Evolutionary conservation across 495 filamentous ascomycete species (phyloP), one percentile per base, ranked within the genome.

Genomic region (Aspergillus funiculosus): DNA sequence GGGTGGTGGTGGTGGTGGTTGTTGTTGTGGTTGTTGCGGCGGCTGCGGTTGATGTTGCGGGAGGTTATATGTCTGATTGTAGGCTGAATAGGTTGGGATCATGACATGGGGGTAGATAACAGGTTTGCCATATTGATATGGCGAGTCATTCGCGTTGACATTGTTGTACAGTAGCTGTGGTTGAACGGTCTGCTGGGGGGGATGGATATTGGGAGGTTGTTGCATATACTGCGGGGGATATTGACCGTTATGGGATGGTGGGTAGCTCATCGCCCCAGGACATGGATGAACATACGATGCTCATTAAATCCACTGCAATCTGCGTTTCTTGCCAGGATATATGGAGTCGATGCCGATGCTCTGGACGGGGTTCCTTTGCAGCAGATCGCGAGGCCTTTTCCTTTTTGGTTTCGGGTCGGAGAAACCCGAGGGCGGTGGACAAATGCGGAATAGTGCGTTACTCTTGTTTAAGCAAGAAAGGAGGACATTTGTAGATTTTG

Each of bases 261-360:
- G 67, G 52, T 62, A 73, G 66, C 64, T 73, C 70, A 73, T 73
- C 58, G 64, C 69, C 68, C 60, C 63, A 54, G 58, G 47, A 59
- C 60, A 39, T 53, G 50, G 47, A 53, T 56, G 42, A n/a, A n/a
- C n/a, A n/a, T n/a, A n/a, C n/a, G n/a, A 52, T 49, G 44, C 39
- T 51, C 47, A 51, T 55, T 31, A 36, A 48, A 54, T 36, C 49
- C 34, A 51, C 51, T 42, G 45, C 30, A 42, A 50, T 42, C 39
- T 56, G 47, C 46, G n/a, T 43, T 36, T 9, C 13, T 37, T 36
- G 50, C 39, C 41, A 15, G 36, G 43, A 31, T 46, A 43, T 50
- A 21, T 20, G 11, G 18, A 43, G 38, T 25, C 9, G 17, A 43
- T 19, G 43, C 26, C 13, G 32, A 22, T 48, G 38, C 15, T 44